phyloP scores from a whole-genome alignment of 2,329 filamentous ascomycete species.

The Fusarium mangiferae region DNA sequence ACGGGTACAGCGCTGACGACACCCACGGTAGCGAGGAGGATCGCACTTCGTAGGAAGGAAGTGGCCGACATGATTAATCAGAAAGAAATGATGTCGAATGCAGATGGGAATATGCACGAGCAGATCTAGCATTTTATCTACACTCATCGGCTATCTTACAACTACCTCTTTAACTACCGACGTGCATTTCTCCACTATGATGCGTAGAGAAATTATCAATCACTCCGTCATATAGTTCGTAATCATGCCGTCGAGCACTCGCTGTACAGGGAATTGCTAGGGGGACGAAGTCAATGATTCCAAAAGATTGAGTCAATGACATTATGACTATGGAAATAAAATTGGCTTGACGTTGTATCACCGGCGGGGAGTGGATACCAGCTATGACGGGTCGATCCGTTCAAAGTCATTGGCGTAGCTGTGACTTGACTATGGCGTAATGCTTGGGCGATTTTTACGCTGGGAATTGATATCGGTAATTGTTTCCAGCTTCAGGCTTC shows the following conservation, averaged over 20 bases:
- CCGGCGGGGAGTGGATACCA: neutral
- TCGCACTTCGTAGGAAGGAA: conserved; percentile 1
- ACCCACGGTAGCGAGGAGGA: conserved; percentile 24
- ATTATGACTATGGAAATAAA: conserved; percentile 12
- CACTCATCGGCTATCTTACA: neutral
- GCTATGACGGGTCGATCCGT: neutral
- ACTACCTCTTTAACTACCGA: too few relatives aligned
- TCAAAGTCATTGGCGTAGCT: neutral
- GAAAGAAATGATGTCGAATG: neutral
- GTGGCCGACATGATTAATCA: conserved; percentile 1
- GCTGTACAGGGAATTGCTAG: too few relatives aligned
- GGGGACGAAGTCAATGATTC: neutral
- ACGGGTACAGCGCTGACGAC: conserved; percentile 47
- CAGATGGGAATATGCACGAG: neutral
- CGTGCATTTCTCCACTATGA: too few relatives aligned
- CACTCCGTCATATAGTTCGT: conserved; percentile 10
- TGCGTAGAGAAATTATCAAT: conserved; percentile 4
- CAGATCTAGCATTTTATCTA: neutral
- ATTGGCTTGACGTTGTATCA: neutral
- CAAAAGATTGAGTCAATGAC: conserved; percentile 19
- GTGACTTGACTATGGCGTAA: conserved; percentile 32
- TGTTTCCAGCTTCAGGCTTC: neutral
- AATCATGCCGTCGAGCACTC: conserved; percentile 20
- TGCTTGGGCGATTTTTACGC: neutral
- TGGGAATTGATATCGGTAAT: accelerated